A percentile compares a stretch with the other conserved stretches of the same genome.
Conservation (phyloP, 2,329 filamentous ascomycete genomes). For the Fusarium tuaranense region DNA sequence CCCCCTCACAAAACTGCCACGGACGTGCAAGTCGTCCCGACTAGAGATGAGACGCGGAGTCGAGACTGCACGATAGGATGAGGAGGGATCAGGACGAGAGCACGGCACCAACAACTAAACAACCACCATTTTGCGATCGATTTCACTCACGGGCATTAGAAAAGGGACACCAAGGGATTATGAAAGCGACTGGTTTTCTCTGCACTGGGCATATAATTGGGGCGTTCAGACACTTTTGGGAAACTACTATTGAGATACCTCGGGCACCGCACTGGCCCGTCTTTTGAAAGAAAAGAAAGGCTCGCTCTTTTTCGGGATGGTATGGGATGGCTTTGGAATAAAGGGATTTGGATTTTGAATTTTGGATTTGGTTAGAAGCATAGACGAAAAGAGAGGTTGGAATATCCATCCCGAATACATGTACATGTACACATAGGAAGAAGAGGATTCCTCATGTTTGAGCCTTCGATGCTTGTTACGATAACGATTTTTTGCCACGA, state of each 20-base stretch:
- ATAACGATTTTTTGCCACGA: background rate
- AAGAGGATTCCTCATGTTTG: background rate
- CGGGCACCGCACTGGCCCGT: slow-evolving; percentile 30
- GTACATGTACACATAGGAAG: slow-evolving; percentile 24
- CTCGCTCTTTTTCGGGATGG: slow-evolving; percentile 12
- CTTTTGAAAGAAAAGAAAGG: slow-evolving; percentile 13
- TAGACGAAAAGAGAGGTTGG: slow-evolving; percentile 32
- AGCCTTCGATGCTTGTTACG: background rate
- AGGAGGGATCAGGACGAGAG: slow-evolving; percentile 4
- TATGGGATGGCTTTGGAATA: slow-evolving; percentile 10
- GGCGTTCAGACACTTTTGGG: slow-evolving; percentile 28
- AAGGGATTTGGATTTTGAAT: background rate
- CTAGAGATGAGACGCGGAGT: slow-evolving; percentile 52
- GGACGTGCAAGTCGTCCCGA: slow-evolving; percentile 54
- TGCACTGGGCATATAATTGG: slow-evolving; percentile 20
- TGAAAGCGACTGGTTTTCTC: slow-evolving; percentile 26
- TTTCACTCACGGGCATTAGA: background rate
- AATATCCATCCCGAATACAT: slow-evolving; percentile 26
- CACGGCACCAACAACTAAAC: background rate
- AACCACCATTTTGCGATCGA: background rate
- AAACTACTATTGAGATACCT: slow-evolving; percentile 31
- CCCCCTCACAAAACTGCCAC: slow-evolving; percentile 52
- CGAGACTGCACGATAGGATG: slow-evolving; percentile 38
- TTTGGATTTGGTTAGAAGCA: slow-evolving; percentile 33
- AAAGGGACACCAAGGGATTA: slow-evolving; percentile 8